Conservation (phyloP, 129 eudicot species). For the Chrysanthemum seticuspe region DNA sequence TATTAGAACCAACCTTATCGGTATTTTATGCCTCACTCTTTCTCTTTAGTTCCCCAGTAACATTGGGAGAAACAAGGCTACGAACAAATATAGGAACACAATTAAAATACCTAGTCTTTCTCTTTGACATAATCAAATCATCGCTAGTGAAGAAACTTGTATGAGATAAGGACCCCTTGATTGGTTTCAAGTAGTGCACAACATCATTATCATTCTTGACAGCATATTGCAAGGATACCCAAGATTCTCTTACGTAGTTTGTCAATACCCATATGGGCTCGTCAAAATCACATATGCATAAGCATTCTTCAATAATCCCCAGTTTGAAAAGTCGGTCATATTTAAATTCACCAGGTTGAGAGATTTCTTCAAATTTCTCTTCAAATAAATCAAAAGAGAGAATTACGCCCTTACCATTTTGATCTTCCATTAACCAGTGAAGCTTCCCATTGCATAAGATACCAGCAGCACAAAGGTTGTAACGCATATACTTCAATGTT, state of each 20-base stretch:
- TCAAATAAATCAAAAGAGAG: neutral
- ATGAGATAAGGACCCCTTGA: neutral
- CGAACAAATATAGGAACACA: constrained; percentile 4
- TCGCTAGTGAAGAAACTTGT: neutral
- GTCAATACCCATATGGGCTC: neutral
- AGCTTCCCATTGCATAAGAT: neutral
- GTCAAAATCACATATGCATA: neutral
- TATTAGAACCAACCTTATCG: too few species aligned
- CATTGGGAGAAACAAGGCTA: constrained; percentile 17
- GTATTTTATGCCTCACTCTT: too few species aligned
- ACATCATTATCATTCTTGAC: neutral
- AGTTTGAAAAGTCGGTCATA: neutral
- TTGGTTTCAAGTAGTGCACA: neutral
- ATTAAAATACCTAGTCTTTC: neutral
- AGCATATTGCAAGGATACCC: neutral
- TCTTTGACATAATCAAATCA: neutral
- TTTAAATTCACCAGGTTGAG: neutral
- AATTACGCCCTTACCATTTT: neutral
- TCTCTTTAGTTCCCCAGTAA: neutral
- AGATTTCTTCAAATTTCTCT: too few species aligned
- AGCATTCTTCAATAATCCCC: neutral
- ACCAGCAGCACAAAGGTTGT: neutral
- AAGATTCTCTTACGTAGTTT: neutral
- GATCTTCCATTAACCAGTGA: neutral
- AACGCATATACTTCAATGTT: neutral